Evolutionary conservation across 2,329 filamentous ascomycete genomes (phyloP).

Genomic region (Sporothrix curviconia): DNA sequence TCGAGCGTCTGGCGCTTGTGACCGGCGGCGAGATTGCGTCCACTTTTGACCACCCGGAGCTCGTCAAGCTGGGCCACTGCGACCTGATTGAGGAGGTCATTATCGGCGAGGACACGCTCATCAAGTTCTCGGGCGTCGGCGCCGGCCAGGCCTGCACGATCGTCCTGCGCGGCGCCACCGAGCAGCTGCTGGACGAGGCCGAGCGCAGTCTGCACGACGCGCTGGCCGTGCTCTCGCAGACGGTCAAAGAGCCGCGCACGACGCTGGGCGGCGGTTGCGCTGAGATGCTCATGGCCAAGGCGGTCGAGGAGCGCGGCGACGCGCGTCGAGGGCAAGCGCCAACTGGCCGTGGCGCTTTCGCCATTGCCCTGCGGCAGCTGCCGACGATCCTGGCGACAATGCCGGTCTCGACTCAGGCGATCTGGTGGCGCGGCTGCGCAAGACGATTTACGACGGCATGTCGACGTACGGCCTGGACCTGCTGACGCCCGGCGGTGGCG

Average conservation of each 20-base stretch:
- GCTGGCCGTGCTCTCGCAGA: slow-evolving; percentile 91
- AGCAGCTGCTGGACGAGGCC: slow-evolving; percentile 93
- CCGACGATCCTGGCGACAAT: slow-evolving; percentile 98
- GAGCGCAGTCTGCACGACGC: slow-evolving; percentile 95
- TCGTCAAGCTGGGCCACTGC: slow-evolving; percentile 92
- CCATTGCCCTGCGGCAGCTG: slow-evolving; percentile 80
- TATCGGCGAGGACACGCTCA: slow-evolving; percentile 94
- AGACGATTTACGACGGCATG: slow-evolving; percentile 91
- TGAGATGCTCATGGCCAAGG: slow-evolving; percentile 99
- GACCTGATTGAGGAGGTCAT: slow-evolving; percentile 97
- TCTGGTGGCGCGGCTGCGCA: slow-evolving; percentile 81
- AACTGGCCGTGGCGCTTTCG: slow-evolving; percentile 89
- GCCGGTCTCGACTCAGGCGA: slow-evolving; percentile 94
- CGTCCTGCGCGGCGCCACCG: slow-evolving; percentile 89
- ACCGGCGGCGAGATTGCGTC: slow-evolving; percentile 96
- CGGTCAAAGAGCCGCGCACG: slow-evolving; percentile 86
- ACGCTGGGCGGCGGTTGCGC: slow-evolving; percentile 93
- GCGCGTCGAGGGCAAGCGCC: slow-evolving; percentile 93
- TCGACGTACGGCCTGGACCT: slow-evolving; percentile 87
- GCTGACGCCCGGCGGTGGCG: slow-evolving; percentile 79
- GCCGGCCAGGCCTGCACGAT: slow-evolving; percentile 94
- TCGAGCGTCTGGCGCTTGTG: slow-evolving; percentile 88
- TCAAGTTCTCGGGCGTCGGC: slow-evolving; percentile 94
- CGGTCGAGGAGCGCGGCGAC: slow-evolving; percentile 89
- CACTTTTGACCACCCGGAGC: slow-evolving; percentile 95